Conservation (phyloP, 345 rosid species). For the Carallia brachiata region DNA sequence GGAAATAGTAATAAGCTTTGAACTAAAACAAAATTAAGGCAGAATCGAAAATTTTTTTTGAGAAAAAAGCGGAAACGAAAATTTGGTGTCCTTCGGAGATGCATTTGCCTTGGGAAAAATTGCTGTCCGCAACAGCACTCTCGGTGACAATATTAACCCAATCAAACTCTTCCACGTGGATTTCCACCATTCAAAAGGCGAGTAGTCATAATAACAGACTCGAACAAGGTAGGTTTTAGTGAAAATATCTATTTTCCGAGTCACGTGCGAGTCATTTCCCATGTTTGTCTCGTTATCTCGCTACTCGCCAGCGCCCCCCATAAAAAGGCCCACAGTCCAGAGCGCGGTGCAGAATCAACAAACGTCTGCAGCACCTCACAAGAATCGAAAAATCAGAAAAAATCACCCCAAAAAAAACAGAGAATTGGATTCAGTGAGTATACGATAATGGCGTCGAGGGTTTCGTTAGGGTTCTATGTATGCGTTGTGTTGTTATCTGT, state of each 20-base stretch:
- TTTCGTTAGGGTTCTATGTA: slow-evolving; percentile 31
- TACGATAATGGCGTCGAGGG: slow-evolving; percentile 42
- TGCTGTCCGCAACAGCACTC: neutral
- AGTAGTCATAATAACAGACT: neutral
- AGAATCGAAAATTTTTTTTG: neutral
- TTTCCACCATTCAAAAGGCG: neutral
- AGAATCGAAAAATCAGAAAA: no score
- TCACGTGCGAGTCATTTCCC: slow-evolving; percentile 16
- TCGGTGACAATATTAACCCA: slow-evolving; percentile 14
- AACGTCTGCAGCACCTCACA: neutral
- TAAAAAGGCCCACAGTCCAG: neutral
- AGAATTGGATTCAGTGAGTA: neutral
- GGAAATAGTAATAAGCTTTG: no score
- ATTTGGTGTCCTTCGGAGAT: neutral
- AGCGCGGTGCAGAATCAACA: neutral
- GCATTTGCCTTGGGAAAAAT: neutral
- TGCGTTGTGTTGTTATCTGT: slow-evolving; percentile 26
- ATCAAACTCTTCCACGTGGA: slow-evolving; percentile 14
- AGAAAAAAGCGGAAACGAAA: neutral
- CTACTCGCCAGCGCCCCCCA: slow-evolving; percentile 6
- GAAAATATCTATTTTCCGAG: neutral
- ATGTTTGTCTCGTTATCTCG: slow-evolving; percentile 17
- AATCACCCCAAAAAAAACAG: no score
- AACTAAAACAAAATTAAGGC: neutral
- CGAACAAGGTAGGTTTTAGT: no score